phyloP scores from a whole-genome alignment of 2,329 filamentous ascomycete genomes.

The Aspergillus tamarii region DNA sequence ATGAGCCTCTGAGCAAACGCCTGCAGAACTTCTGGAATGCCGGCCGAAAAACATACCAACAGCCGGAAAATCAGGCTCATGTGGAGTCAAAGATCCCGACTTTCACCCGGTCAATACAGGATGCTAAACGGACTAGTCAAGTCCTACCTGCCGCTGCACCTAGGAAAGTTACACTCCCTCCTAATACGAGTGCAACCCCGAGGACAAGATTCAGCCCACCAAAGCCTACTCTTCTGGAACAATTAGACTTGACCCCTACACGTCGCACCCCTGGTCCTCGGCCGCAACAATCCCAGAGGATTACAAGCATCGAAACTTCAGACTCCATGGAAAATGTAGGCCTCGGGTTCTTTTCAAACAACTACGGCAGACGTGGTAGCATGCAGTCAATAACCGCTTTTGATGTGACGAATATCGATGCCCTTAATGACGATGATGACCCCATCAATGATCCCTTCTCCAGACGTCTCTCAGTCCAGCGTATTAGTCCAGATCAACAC shows the following conservation, averaged over 20 bases:
- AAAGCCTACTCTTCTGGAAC: conserved; percentile 43
- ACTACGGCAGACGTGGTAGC: conserved; percentile 28
- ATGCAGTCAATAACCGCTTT: conserved; percentile 33
- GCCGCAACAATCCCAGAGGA: conserved; percentile 28
- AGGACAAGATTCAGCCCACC: conserved; percentile 45
- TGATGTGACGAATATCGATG: conserved; percentile 37
- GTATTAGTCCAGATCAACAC: conserved; percentile 28
- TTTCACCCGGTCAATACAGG: conserved; percentile 19
- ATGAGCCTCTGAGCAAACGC: conserved; percentile 41
- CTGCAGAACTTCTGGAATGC: conserved; percentile 44
- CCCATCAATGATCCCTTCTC: conserved; percentile 37
- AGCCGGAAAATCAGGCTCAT: conserved; percentile 23
- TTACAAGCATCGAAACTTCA: conserved; percentile 21
- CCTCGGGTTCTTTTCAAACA: conserved; percentile 23
- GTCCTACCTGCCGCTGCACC: conserved; percentile 27
- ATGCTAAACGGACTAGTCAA: conserved; percentile 28
- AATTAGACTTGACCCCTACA: conserved; percentile 42
- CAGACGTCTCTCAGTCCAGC: conserved; percentile 31
- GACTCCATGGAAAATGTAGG: conserved; percentile 28
- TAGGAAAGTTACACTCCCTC: conserved; percentile 38
- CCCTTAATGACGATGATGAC: conserved; percentile 35
- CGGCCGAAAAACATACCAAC: conserved; percentile 30
- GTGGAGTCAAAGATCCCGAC: conserved; percentile 21
- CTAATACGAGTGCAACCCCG: conserved; percentile 38
- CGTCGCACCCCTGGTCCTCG: conserved; percentile 34